Percentiles rank a stretch among this genome's conserved stretches.
Conservation (phyloP, 192 early-diverging fungal genomes). For the Coemansia sp. region DNA sequence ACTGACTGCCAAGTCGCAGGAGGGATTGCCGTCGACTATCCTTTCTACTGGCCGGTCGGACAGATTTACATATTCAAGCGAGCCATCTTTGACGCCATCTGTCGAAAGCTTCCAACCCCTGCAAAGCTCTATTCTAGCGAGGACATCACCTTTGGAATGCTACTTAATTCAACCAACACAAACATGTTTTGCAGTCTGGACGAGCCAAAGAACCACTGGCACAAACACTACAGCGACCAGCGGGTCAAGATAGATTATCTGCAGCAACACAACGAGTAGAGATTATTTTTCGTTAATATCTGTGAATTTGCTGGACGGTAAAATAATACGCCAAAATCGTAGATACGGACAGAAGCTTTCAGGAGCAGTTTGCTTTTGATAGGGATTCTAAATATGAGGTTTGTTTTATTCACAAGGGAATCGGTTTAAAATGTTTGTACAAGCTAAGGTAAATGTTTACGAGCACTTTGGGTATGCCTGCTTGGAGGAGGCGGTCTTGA, state of each 20-base stretch:
- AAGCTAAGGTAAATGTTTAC: slow-evolving; percentile 2
- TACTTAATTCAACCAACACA: neutral
- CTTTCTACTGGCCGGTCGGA: slow-evolving; percentile 5
- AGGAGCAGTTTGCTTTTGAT: too few relatives aligned
- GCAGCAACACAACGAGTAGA: slow-evolving; percentile 2
- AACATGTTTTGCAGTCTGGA: neutral
- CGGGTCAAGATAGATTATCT: slow-evolving; percentile 5
- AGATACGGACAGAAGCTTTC: too few relatives aligned
- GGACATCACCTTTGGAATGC: neutral
- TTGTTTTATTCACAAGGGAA: neutral
- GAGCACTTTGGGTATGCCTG: slow-evolving; percentile 21
- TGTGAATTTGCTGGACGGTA: too few relatives aligned
- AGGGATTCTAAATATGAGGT: too few relatives aligned
- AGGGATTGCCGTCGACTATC: slow-evolving; percentile 8
- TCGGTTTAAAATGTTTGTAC: neutral
- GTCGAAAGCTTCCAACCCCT: neutral
- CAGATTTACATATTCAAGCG: slow-evolving; percentile 11
- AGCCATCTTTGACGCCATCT: neutral
- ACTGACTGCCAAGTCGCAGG: slow-evolving; percentile 5
- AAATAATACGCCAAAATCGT: too few relatives aligned
- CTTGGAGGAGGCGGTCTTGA: slow-evolving; percentile 20
- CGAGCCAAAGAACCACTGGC: neutral
- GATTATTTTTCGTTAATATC: too few relatives aligned
- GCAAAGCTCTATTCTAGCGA: neutral
- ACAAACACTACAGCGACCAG: neutral